Evolutionary conservation across 169 alveolate genomes (phyloP), one percentile per base, ranked within the genome.

Genomic region (Cryptosporidium felis): DNA sequence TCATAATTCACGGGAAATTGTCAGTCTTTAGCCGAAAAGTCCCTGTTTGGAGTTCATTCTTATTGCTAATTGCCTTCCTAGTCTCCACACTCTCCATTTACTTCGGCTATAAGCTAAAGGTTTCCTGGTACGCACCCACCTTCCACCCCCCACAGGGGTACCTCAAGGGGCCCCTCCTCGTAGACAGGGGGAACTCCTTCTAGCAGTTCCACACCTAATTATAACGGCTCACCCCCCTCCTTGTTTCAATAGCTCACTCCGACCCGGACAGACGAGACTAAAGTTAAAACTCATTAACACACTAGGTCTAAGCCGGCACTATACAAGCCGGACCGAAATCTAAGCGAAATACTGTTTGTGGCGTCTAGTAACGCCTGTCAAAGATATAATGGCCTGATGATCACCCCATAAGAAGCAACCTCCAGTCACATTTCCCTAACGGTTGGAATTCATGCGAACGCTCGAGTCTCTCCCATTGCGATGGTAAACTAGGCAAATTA

Each of bases 401-500:
- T 40, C 59, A 74, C 85, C 49, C 67, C 40, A 67, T 74, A 49
- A 53, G 40, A 74, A 53, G 67, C 85, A 74, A 74, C 85, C 85
- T 28, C 61, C 65, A 53, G 46, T 40, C 85, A 51, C 51, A 18
- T 44, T 53, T 40, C 42, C 85, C 61, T 32, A 74, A 32, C 40
- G 41, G 53, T 56, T 56, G 63, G 32, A 56, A 38, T 34, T 44
- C 34, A 41, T 10, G 45, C 47, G 74, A 74, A 56, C 66, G 56
- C 82, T 18, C 21, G 16, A 32, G 65, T 59, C 67, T 40, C 53
- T 74, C 53, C 56, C n/a, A n/a, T 32, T 74, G 60, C 67, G 74
- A 53, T 74, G 74, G 85, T 21, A 56, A 40, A 49, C 36, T 66
- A 0, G 28, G 32, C 40, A 74, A 23, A 53, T 96, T 95, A 98